Conservation (phyloP, 2,329 filamentous ascomycete species). For the Nemania sp. region DNA sequence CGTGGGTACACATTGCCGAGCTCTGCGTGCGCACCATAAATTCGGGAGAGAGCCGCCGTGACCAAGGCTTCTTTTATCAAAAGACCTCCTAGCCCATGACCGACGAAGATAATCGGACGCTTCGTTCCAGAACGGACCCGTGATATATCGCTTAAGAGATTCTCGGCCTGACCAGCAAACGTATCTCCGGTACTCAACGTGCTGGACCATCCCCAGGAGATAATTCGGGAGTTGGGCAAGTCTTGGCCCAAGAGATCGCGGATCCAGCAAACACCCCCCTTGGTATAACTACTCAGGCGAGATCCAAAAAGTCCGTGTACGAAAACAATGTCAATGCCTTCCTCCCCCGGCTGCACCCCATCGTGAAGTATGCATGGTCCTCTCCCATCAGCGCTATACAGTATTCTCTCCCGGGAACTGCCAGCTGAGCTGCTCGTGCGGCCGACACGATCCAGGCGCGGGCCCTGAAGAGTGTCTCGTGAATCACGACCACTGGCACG, state of each 20-base stretch:
- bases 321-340: constrained; percentile 49
- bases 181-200: constrained; percentile 41
- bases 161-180: constrained; percentile 48
- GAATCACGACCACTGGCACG: constrained; percentile 45
- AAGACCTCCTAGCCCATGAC: constrained; percentile 50
- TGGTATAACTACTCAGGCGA: constrained; percentile 46
- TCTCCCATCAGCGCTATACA: constrained; percentile 44
- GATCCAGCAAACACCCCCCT: constrained; percentile 48
- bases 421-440: constrained; percentile 48
- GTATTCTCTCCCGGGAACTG: constrained; percentile 46
- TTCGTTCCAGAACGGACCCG: constrained; percentile 43
- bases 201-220: constrained; percentile 49
- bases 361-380: constrained; percentile 47
- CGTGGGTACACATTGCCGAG: constrained; percentile 50
- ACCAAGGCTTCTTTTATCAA: constrained; percentile 50
- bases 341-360: constrained; percentile 42
- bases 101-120: constrained; percentile 50
- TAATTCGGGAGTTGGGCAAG: constrained; percentile 45
- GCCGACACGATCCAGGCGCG: constrained; percentile 47
- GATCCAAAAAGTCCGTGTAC: constrained; percentile 49
- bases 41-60: constrained; percentile 49
- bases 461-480: constrained; percentile 42
- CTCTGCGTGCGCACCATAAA: constrained; percentile 50
- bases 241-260: constrained; percentile 49
- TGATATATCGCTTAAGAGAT: constrained; percentile 46